phyloP scores from a whole-genome alignment of 2,329 filamentous ascomycete genomes.

The Seiridium unicorne region DNA sequence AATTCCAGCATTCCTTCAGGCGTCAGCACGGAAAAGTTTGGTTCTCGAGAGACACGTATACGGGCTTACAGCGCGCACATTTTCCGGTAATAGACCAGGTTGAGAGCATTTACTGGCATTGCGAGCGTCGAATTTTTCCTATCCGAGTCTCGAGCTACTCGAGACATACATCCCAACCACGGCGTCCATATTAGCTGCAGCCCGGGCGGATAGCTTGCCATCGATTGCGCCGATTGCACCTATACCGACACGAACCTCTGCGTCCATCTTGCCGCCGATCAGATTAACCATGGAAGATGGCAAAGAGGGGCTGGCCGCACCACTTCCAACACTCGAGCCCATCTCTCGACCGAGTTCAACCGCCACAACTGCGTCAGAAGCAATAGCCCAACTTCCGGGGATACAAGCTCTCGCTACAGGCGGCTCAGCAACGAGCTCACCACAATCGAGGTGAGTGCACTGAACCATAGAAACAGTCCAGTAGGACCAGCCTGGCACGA shows the following conservation, averaged over 20 bases:
- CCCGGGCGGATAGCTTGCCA: slow-evolving; percentile 18
- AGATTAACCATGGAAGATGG: slow-evolving; percentile 46
- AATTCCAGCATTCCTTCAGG: neutral
- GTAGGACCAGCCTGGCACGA: too few species aligned
- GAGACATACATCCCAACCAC: slow-evolving; percentile 17
- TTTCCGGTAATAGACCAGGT: too few species aligned
- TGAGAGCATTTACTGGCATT: too few species aligned
- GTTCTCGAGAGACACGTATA: neutral
- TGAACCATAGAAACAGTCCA: too few species aligned
- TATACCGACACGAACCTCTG: slow-evolving; percentile 17
- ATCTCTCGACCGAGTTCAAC: slow-evolving; percentile 50
- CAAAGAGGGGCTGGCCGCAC: slow-evolving; percentile 37
- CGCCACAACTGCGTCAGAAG: slow-evolving; percentile 38
- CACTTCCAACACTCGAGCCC: slow-evolving; percentile 41
- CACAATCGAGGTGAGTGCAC: slow-evolving; percentile 44
- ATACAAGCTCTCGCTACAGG: slow-evolving; percentile 44
- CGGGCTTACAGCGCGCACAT: neutral
- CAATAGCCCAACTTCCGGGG: slow-evolving; percentile 43
- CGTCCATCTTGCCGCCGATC: slow-evolving; percentile 20
- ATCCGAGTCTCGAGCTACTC: slow-evolving; percentile 17
- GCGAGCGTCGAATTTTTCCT: neutral
- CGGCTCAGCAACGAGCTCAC: slow-evolving; percentile 35
- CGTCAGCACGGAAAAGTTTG: neutral
- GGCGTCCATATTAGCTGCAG: slow-evolving; percentile 18
- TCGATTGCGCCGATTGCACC: slow-evolving; percentile 19